Percentiles rank a stretch among this genome's conserved stretches.
phyloP scores from a whole-genome alignment of 352 stramenopile species.

The Nothophytophthora sp. region DNA sequence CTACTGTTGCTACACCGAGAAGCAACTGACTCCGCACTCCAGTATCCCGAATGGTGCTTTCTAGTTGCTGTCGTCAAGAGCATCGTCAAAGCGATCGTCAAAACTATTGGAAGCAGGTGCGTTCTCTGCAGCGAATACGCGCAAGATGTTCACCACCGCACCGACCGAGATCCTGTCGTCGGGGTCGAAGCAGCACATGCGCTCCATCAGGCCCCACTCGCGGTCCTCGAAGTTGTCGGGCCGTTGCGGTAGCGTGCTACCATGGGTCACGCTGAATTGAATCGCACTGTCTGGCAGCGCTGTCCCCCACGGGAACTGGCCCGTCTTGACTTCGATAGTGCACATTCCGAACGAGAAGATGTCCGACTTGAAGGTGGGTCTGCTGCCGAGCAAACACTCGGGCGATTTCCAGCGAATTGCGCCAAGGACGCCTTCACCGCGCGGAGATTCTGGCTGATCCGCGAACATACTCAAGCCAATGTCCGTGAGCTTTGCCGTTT shows the following conservation, averaged over 20 bases:
- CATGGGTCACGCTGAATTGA: neutral
- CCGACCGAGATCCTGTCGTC: neutral
- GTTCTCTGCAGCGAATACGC: no score
- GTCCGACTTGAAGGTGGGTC: slow-evolving; percentile 15
- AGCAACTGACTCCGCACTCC: no score
- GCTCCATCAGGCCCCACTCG: slow-evolving; percentile 11
- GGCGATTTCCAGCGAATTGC: slow-evolving; percentile 22
- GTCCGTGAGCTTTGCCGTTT: slow-evolving; percentile 12
- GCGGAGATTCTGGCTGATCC: neutral
- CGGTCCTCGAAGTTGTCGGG: slow-evolving; percentile 4
- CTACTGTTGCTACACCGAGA: no score
- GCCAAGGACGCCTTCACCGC: neutral
- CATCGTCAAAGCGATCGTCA: no score
- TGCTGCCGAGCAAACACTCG: slow-evolving; percentile 4
- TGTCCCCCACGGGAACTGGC: slow-evolving; percentile 8
- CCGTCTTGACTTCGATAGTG: slow-evolving; percentile 11
- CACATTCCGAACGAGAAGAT: slow-evolving; percentile 22
- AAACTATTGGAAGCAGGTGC: no score
- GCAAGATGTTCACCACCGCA: slow-evolving; percentile 5
- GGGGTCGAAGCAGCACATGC: slow-evolving; percentile 11
- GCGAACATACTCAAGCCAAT: slow-evolving; percentile 22
- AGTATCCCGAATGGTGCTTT: no score
- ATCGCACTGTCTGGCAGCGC: slow-evolving; percentile 3
- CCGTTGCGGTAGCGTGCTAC: neutral
- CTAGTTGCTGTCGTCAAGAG: no score